A percentile compares a stretch with the other conserved stretches of the same genome.
phyloP scores from a whole-genome alignment of 208 protist species.

The Phytomonas sp. region DNA sequence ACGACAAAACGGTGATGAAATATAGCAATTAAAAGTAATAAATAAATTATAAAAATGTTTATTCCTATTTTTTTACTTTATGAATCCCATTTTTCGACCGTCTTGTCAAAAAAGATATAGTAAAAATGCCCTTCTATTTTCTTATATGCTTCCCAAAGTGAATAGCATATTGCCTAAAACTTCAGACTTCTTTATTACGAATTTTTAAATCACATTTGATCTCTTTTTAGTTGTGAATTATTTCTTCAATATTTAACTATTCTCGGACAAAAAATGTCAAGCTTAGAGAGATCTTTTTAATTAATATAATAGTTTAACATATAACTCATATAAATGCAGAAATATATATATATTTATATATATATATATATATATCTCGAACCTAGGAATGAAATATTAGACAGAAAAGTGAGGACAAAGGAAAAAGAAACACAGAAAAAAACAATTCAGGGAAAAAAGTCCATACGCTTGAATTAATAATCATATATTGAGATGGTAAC shows the following conservation, averaged over 20 bases:
- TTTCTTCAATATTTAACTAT: background rate
- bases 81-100: background rate
- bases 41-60: background rate
- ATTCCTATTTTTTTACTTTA: slow-evolving; percentile 10
- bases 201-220: background rate
- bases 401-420: slow-evolving; percentile 1
- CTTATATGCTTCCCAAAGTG: background rate
- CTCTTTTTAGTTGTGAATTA: background rate
- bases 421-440: slow-evolving; percentile 3
- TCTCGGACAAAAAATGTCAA: background rate
- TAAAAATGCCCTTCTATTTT: background rate
- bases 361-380: background rate
- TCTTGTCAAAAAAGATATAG: background rate
- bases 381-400: slow-evolving; percentile 1
- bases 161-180: background rate
- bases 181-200: background rate
- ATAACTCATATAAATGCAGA: background rate
- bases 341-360: background rate
- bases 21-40: slow-evolving; percentile 13
- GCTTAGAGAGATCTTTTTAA: background rate
- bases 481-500: background rate
- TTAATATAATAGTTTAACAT: background rate
- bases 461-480: background rate
- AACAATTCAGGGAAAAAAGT: background rate
- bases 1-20: slow-evolving; percentile 1